These are phyloP conservation scores for Teratosphaeriaceae sp. DNA, from an alignment of 2,329 filamentous ascomycete genomes.

Conservation along the genomic window DNA sequence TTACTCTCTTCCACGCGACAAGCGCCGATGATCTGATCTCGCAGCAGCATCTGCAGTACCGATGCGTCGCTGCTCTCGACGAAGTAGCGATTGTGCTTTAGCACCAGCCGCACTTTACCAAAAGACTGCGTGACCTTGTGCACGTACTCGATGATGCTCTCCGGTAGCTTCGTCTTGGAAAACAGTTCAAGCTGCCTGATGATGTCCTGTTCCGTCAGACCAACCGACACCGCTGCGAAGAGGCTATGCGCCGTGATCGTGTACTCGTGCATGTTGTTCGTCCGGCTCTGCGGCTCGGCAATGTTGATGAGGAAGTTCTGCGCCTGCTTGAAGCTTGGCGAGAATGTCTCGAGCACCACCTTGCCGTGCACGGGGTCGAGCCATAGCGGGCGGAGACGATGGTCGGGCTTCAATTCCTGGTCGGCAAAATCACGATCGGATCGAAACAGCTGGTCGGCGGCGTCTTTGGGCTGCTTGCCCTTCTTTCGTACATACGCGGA, in stretches of 20 bases:
- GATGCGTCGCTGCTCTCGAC: slow-evolving; percentile 85
- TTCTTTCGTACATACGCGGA: slow-evolving; percentile 43
- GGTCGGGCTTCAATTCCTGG: slow-evolving; percentile 77
- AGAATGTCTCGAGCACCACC: slow-evolving; percentile 93
- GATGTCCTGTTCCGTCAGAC: slow-evolving; percentile 83
- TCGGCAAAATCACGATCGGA: slow-evolving; percentile 72
- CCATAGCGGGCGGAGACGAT: slow-evolving; percentile 85
- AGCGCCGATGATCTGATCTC: slow-evolving; percentile 73
- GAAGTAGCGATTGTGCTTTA: slow-evolving; percentile 92
- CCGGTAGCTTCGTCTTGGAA: slow-evolving; percentile 79
- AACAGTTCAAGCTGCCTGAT: slow-evolving; percentile 82
- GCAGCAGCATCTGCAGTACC: slow-evolving; percentile 79
- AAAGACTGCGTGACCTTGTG: slow-evolving; percentile 81
- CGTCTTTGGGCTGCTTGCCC: slow-evolving; percentile 37
- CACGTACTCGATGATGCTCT: slow-evolving; percentile 73
- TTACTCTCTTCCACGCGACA: slow-evolving; percentile 68
- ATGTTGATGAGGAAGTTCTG: slow-evolving; percentile 96
- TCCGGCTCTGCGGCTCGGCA: slow-evolving; percentile 84
- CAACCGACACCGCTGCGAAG: slow-evolving; percentile 91
- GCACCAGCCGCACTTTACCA: slow-evolving; percentile 89
- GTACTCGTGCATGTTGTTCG: slow-evolving; percentile 90
- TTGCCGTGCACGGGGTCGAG: slow-evolving; percentile 81
- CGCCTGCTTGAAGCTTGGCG: slow-evolving; percentile 74
- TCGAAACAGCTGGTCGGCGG: slow-evolving; percentile 50
- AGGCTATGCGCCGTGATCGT: slow-evolving; percentile 84